Conservation (phyloP, 2,329 filamentous ascomycete genomes). For the Neopestalotiopsis sp. region DNA sequence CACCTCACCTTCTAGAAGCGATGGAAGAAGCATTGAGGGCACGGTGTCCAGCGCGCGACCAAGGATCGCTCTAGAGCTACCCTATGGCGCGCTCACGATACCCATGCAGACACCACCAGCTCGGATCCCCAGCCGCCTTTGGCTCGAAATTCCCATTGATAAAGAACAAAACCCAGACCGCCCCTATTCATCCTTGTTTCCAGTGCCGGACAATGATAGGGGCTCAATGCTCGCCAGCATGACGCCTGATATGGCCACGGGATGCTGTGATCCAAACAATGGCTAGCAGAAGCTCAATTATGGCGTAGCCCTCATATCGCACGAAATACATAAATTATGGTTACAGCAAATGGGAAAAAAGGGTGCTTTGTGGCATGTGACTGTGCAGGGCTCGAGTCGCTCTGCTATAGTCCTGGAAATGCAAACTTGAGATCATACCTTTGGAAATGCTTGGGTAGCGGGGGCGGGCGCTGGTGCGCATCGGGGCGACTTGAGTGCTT, state of each 20-base stretch:
- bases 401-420: too few relatives aligned
- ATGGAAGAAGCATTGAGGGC: neutral
- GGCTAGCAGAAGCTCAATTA: neutral
- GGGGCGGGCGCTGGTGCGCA: too few relatives aligned
- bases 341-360: neutral
- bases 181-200: slow-evolving; percentile 9
- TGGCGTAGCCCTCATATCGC: neutral
- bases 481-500: too few relatives aligned
- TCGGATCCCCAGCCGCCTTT: neutral
- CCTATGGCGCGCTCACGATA: neutral
- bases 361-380: neutral
- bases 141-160: neutral
- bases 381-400: neutral
- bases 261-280: neutral
- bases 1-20: slow-evolving; percentile 11
- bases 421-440: too few relatives aligned
- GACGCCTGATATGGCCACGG: neutral
- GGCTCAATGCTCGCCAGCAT: neutral
- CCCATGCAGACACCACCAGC: slow-evolving; percentile 7
- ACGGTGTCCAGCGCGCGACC: neutral
- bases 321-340: neutral
- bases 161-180: slow-evolving; percentile 7
- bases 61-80: slow-evolving; percentile 11
- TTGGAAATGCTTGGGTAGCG: too few relatives aligned
- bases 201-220: neutral